Percentiles rank a stretch among this genome's conserved stretches.
phyloP scores from a whole-genome alignment of 306 rosid species.

The Parietaria judaica region DNA sequence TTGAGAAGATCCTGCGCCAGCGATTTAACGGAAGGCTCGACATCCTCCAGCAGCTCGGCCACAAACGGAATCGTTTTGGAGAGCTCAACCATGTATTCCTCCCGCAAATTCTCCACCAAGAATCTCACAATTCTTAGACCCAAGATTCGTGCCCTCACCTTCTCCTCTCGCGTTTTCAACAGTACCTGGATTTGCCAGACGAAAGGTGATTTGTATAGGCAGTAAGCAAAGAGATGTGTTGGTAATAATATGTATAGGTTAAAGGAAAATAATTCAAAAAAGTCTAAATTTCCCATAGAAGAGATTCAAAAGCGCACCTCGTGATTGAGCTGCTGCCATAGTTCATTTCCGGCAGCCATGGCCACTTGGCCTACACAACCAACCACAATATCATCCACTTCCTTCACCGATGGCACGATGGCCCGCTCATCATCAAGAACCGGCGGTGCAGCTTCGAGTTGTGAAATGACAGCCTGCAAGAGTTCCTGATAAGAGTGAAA shows the following conservation, averaged over 20 bases:
- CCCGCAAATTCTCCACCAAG: slow-evolving; percentile 71
- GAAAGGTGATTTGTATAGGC: no score
- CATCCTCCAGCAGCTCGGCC: slow-evolving; percentile 89
- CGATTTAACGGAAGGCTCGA: slow-evolving; percentile 68
- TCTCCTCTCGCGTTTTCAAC: slow-evolving; percentile 81
- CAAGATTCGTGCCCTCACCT: slow-evolving; percentile 57
- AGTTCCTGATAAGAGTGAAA: slow-evolving; percentile 45
- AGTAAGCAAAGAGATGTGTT: no score
- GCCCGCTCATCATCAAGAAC: slow-evolving; percentile 36
- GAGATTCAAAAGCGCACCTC: slow-evolving; percentile 36
- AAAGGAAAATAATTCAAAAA: background rate
- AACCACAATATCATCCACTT: slow-evolving; percentile 76
- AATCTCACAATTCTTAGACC: slow-evolving; percentile 63
- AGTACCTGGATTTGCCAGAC: slow-evolving; percentile 40
- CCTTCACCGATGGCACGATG: slow-evolving; percentile 48
- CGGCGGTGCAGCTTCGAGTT: slow-evolving; percentile 73
- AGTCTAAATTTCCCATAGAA: background rate
- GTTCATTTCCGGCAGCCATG: slow-evolving; percentile 75
- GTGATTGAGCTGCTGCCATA: slow-evolving; percentile 82
- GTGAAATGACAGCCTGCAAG: slow-evolving; percentile 74
- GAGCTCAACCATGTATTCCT: no score
- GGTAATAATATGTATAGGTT: slow-evolving; percentile 7
- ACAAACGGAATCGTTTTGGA: slow-evolving; percentile 91
- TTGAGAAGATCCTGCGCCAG: slow-evolving; percentile 74
- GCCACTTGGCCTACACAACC: slow-evolving; percentile 89